Base-by-base conservation (phyloP, 495 filamentous ascomycete genomes). In the Penicillium parvum region DNA sequence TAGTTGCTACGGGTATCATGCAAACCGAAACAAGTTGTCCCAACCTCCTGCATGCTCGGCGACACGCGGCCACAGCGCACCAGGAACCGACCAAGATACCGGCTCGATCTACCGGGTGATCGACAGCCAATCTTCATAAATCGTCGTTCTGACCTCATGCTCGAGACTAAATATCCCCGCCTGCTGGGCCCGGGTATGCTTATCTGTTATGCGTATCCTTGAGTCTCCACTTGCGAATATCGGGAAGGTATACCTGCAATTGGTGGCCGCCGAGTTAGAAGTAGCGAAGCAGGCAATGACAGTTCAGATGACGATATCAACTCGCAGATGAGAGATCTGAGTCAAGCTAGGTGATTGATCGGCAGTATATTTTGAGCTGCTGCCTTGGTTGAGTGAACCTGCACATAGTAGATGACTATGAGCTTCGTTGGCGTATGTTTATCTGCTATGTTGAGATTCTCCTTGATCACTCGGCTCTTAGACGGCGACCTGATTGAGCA, bases 21-120 rank as follows among this genome's bases (percentile, higher is more conserved):
- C 5, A 14, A 15, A 30, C 18, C 23, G 23, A 45, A 45, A 23
- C 33, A 42, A 14, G 32, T 28, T 37, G 19, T 15, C 21, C 16
- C 15, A 14, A 6, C 19, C 27, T 49, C 30, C 47, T 50, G 40
- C 47, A 40, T 44, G 40, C 47, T 47, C 20, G 22, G 29, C 18
- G 33, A 49, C 34, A 43, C 47, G 35, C 40, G 39, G 28, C 46
- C 34, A 15, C 14, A 4, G 18, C 11, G 23, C 12, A 28, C 5
- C 25, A 8, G 7, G 19, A 14, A 15, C 17, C 17, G 5, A 19
- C 2, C 26, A 12, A 41, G 23, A 44, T 44, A 5, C 40, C 28
- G 28, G 12, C 7, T 35, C 32, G 40, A 44, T 39, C 47, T 32
- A 26, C 39, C 39, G 47, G 22, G 16, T 43, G 34, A 49, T 49